Evolutionary conservation across 768 basidiomycete species (phyloP).

Genomic region (Suillus brevipes): DNA sequence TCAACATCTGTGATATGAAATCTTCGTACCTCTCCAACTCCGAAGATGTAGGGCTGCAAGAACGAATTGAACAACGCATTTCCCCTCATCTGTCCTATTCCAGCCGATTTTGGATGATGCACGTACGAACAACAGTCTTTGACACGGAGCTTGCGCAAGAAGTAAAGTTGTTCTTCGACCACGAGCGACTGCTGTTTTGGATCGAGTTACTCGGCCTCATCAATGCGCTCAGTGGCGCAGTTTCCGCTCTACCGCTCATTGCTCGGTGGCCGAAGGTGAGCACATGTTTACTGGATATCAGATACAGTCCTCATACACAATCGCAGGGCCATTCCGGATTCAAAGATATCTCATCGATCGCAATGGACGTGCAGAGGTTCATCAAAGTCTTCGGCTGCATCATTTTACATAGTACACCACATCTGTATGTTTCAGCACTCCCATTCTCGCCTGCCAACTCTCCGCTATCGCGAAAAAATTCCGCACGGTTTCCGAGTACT

Average conservation of each 20-base stretch:
- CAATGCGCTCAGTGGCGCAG: not conserved
- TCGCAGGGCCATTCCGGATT: not conserved
- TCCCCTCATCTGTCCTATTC: slow-evolving; percentile 10
- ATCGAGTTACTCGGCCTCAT: not conserved
- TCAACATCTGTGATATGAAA: slow-evolving; percentile 37
- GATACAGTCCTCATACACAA: not conserved
- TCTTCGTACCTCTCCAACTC: slow-evolving; percentile 31
- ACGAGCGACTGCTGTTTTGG: slow-evolving; percentile 13
- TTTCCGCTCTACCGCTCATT: not conserved
- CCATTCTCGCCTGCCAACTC: slow-evolving; percentile 14
- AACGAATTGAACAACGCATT: slow-evolving; percentile 4
- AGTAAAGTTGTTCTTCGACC: slow-evolving; percentile 7
- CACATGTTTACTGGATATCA: not conserved
- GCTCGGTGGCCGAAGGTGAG: not conserved
- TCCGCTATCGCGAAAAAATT: slow-evolving; percentile 11
- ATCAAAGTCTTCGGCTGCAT: slow-evolving; percentile 11
- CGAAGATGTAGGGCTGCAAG: slow-evolving; percentile 16
- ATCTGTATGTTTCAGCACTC: slow-evolving; percentile 16
- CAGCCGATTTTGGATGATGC: slow-evolving; percentile 13
- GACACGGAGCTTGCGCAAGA: not conserved
- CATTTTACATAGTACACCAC: slow-evolving; percentile 21
- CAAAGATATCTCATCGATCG: not conserved
- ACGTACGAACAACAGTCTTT: slow-evolving; percentile 5
- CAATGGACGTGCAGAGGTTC: slow-evolving; percentile 15
- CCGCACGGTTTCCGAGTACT: slow-evolving; percentile 5